These are phyloP conservation scores for Exidia glandulosa DNA, from an alignment of 768 basidiomycete species.

Conservation along the genomic window DNA sequence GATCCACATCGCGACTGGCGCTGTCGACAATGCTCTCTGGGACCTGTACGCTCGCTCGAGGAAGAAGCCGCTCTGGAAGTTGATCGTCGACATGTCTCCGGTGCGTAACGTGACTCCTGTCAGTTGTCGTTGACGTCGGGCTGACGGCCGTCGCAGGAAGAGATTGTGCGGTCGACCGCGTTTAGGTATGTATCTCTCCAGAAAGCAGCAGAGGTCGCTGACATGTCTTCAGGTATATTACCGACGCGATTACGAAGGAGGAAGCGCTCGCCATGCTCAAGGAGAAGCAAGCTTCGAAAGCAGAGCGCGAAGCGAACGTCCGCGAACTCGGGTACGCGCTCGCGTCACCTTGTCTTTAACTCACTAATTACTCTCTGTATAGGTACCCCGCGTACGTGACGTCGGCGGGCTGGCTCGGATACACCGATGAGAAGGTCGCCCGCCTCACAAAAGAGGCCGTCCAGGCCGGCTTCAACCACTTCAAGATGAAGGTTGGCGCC, in stretches of 20 bases:
- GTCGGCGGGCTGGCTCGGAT: constrained; percentile 88
- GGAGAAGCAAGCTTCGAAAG: constrained; percentile 64
- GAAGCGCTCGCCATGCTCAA: constrained; percentile 80
- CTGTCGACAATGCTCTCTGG: constrained; percentile 90
- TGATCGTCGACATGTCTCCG: constrained; percentile 83
- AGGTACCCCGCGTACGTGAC: constrained; percentile 94
- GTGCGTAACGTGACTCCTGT: constrained; percentile 21
- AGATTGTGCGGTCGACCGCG: constrained; percentile 61
- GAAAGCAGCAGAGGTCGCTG: too few relatives aligned
- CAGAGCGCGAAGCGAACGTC: constrained; percentile 67
- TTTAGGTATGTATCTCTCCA: too few relatives aligned
- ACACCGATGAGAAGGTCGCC: constrained; percentile 85
- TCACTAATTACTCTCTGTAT: constrained; percentile 19
- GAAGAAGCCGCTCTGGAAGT: constrained; percentile 87
- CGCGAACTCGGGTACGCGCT: constrained; percentile 45
- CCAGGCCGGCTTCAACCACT: constrained; percentile 86
- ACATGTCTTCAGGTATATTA: constrained; percentile 88
- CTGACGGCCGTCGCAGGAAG: constrained; percentile 51
- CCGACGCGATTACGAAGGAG: constrained; percentile 84
- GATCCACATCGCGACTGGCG: constrained; percentile 79
- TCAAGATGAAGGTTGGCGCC: constrained; percentile 98
- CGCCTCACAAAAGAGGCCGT: constrained; percentile 81
- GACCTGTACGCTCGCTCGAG: constrained; percentile 78
- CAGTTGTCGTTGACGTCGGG: not conserved
- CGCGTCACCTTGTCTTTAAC: constrained; percentile 7